phyloP scores from a whole-genome alignment of 2,329 filamentous ascomycete genomes.

The Botryotinia convoluta region DNA sequence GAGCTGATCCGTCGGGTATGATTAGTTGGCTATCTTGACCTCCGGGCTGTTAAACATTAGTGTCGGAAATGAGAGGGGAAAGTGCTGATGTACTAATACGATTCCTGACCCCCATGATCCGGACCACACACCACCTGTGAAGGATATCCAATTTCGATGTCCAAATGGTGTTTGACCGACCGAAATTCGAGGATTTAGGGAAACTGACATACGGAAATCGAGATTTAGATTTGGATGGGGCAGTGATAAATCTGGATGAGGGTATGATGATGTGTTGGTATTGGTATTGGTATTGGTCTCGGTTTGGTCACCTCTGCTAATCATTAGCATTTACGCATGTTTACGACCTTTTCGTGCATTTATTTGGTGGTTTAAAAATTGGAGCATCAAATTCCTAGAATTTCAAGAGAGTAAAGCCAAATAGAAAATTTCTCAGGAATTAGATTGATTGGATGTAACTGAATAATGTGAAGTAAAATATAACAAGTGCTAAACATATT shows the following conservation, averaged over 20 bases:
- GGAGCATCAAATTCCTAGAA: no score
- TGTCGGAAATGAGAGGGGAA: not conserved
- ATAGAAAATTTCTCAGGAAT: no score
- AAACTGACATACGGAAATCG: slow-evolving; percentile 51
- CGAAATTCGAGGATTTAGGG: slow-evolving; percentile 44
- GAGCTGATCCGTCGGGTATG: slow-evolving; percentile 34
- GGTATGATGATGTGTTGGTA: slow-evolving; percentile 13
- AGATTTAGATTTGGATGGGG: slow-evolving; percentile 48
- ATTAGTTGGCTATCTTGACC: slow-evolving; percentile 42
- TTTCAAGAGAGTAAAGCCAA: not conserved
- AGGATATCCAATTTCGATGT: slow-evolving; percentile 50
- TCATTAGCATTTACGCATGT: not conserved
- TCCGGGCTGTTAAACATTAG: slow-evolving; percentile 32
- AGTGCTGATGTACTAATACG: slow-evolving; percentile 39
- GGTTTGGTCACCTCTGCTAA: not conserved
- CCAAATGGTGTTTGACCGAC: slow-evolving; percentile 44
- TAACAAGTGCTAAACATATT: not conserved
- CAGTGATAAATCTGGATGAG: slow-evolving; percentile 20
- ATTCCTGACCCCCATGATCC: slow-evolving; percentile 50
- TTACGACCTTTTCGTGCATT: not conserved
- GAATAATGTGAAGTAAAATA: not conserved
- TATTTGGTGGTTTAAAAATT: not conserved
- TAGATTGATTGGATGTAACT: not conserved
- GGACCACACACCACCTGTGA: slow-evolving; percentile 48
- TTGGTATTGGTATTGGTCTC: not conserved